A percentile compares a stretch with the other conserved stretches of the same genome.
Evolutionary conservation across 805 yeast genomes (phyloP).

Genomic region (Zygoascus flipseniorum): DNA sequence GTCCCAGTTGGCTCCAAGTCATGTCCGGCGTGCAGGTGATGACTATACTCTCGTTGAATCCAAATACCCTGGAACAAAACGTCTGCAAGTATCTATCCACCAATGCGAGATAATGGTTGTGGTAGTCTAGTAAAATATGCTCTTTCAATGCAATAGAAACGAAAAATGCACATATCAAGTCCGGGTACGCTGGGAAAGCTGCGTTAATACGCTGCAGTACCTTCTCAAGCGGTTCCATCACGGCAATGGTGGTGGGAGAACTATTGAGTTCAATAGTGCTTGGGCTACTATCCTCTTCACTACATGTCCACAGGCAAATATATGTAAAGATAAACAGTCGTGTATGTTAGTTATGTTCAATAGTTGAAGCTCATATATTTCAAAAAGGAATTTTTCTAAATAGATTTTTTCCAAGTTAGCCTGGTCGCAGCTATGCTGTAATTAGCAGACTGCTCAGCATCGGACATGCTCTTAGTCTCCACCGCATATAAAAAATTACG

Average conservation of each 20-base stretch:
- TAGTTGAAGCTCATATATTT: too few relatives aligned
- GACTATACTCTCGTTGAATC: not conserved
- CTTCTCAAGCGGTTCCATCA: not conserved
- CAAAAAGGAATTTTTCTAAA: too few relatives aligned
- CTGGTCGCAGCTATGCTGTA: too few relatives aligned
- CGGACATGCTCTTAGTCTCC: too few relatives aligned
- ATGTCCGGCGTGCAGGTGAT: not conserved
- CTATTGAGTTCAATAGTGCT: too few relatives aligned
- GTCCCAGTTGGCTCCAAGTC: not conserved
- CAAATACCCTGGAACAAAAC: not conserved
- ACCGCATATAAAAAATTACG: too few relatives aligned
- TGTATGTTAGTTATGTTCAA: too few relatives aligned
- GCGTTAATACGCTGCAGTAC: not conserved
- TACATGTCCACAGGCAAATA: too few relatives aligned
- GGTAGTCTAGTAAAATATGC: conserved; percentile 1
- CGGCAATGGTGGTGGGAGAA: not conserved
- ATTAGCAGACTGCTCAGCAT: too few relatives aligned
- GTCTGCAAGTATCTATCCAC: not conserved
- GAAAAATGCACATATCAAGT: conserved; percentile 12
- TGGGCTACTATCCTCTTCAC: too few relatives aligned
- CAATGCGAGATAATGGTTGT: not conserved
- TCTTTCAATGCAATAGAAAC: conserved; percentile 5
- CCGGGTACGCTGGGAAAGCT: conserved; percentile 8
- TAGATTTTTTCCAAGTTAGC: too few relatives aligned
- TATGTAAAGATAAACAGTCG: too few relatives aligned